Evolutionary conservation across 2,329 filamentous ascomycete genomes (phyloP).

Genomic region (Nemania sp.): DNA sequence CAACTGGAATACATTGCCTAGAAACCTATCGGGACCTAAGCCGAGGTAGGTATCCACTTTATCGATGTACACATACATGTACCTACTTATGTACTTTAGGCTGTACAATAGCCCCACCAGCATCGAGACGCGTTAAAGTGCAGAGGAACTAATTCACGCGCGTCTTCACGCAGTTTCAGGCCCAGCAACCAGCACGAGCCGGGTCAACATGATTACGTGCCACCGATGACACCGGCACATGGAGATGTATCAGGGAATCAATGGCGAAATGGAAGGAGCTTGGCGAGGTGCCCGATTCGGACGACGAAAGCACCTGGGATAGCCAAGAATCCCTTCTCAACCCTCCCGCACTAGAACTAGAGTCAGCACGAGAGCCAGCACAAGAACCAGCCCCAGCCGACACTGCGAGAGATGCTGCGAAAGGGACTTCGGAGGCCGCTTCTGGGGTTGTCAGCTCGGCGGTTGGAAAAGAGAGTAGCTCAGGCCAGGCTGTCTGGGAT

Average conservation of each 20-base stretch:
- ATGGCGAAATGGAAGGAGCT: constrained; percentile 51
- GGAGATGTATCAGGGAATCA: constrained; percentile 41
- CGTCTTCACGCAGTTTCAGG: constrained; percentile 18
- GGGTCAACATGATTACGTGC: constrained; percentile 14
- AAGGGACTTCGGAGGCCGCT: too few relatives aligned
- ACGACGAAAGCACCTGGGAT: constrained; percentile 47
- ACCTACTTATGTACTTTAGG: background rate
- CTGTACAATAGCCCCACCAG: background rate
- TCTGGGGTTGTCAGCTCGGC: too few relatives aligned
- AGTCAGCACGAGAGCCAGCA: background rate
- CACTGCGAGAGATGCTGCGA: background rate
- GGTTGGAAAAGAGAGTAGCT: background rate
- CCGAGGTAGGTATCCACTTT: too few relatives aligned
- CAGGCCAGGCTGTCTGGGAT: constrained; percentile 37
- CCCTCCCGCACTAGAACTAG: constrained; percentile 18
- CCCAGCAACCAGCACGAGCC: background rate
- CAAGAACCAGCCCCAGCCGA: background rate
- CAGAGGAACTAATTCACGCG: background rate
- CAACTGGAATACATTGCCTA: too few relatives aligned
- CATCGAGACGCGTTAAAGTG: background rate
- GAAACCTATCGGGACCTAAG: too few relatives aligned
- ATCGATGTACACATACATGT: too few relatives aligned
- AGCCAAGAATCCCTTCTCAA: constrained; percentile 41
- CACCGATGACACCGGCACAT: constrained; percentile 8
- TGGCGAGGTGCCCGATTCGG: constrained; percentile 51